phyloP scores from a whole-genome alignment of 169 alveolate genomes.

The Plasmodium fragile region DNA sequence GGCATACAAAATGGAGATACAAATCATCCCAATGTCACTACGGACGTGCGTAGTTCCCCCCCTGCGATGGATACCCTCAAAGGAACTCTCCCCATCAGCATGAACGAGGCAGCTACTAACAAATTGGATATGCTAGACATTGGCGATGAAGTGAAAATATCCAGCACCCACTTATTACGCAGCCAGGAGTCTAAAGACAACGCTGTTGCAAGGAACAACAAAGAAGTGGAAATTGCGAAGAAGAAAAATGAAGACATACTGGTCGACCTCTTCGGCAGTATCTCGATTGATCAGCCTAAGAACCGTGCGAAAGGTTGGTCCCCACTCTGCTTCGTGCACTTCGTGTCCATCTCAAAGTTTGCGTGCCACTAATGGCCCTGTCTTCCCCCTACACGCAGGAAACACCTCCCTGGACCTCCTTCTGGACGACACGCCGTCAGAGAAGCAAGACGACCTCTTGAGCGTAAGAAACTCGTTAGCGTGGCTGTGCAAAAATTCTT shows the following conservation, averaged over 20 bases:
- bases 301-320: neutral
- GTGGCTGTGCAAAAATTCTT: neutral
- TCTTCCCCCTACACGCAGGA: constrained; percentile 16
- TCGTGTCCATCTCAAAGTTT: neutral
- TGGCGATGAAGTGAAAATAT: neutral
- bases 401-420: constrained; percentile 25
- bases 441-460: constrained; percentile 12
- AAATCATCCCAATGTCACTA: neutral
- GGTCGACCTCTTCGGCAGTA: constrained; percentile 67
- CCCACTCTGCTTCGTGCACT: neutral
- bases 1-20: constrained; percentile 45
- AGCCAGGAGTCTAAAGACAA: neutral
- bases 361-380: neutral
- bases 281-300: constrained; percentile 63
- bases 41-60: neutral
- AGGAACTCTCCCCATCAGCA: neutral
- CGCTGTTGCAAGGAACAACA: neutral
- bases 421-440: constrained; percentile 25
- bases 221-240: constrained; percentile 2
- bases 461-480: constrained; percentile 5
- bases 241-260: constrained; percentile 77
- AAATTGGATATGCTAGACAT: constrained; percentile 19
- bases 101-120: neutral
- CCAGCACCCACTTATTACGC: neutral
- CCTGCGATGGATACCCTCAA: neutral